A percentile compares a stretch with the other conserved stretches of the same genome.
Conservation (phyloP, 495 filamentous ascomycete species). For the Sordaria brevicollis region DNA sequence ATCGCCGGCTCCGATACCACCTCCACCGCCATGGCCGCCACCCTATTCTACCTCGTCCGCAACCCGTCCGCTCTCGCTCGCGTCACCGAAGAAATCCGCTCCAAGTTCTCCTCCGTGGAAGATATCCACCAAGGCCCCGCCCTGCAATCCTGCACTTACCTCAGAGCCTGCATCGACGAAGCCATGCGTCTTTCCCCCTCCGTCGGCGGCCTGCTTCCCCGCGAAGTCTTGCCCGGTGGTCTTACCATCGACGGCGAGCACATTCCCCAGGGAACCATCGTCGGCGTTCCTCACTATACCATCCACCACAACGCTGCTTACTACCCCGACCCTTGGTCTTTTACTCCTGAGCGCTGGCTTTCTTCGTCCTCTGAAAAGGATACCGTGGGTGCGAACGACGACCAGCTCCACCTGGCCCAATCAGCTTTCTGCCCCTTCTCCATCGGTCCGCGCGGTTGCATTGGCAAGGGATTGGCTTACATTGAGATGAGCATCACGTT, state of each 20-base stretch:
- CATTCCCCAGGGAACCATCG: conserved; percentile 42
- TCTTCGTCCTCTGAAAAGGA: conserved; percentile 8
- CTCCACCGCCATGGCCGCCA: conserved; percentile 50
- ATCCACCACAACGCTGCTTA: conserved; percentile 47
- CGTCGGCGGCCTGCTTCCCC: conserved; percentile 48
- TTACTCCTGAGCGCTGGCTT: conserved; percentile 47
- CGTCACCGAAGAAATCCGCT: conserved; percentile 39
- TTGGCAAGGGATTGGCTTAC: conserved; percentile 50
- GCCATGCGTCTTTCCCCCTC: conserved; percentile 60
- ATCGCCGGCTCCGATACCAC: conserved; percentile 55
- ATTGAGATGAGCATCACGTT: conserved; percentile 40
- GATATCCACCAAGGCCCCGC: conserved; percentile 40
- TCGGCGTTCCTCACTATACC: conserved; percentile 45
- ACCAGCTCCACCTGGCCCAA: conserved; percentile 31
- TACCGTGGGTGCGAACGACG: conserved; percentile 13
- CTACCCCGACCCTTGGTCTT: conserved; percentile 42
- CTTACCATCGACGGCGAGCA: conserved; percentile 42
- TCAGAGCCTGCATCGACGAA: conserved; percentile 59
- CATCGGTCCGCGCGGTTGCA: conserved; percentile 45
- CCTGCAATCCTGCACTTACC: conserved; percentile 47
- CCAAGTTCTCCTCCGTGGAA: conserved; percentile 38
- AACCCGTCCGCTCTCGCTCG: conserved; percentile 40
- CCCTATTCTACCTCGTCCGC: conserved; percentile 57
- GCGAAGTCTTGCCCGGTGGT: conserved; percentile 53
- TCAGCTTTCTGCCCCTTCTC: conserved; percentile 50